These are phyloP conservation scores for Globisporangium cylindrosporum DNA, from an alignment of 352 stramenopile species.

Conservation along the genomic window DNA sequence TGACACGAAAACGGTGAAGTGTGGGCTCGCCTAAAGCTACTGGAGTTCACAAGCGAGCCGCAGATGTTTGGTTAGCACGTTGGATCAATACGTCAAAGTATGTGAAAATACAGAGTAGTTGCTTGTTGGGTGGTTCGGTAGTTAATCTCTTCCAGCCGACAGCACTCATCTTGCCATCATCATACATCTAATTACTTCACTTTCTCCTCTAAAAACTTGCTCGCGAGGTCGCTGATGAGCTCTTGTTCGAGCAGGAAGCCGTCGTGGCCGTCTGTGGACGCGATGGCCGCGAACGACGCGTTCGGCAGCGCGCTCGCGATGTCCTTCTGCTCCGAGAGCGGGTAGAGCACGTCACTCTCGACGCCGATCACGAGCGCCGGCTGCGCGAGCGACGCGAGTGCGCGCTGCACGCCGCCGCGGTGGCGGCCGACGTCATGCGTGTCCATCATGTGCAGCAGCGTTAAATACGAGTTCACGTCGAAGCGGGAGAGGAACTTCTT, in stretches of 20 bases:
- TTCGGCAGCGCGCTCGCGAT: slow-evolving; percentile 82
- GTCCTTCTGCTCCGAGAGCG: slow-evolving; percentile 89
- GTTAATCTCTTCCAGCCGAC: slow-evolving; percentile 1
- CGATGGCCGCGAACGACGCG: slow-evolving; percentile 85
- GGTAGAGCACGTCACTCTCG: slow-evolving; percentile 95
- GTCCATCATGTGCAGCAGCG: slow-evolving; percentile 96
- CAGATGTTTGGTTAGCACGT: too few relatives aligned
- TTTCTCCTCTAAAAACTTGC: slow-evolving; percentile 50
- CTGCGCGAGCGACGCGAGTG: slow-evolving; percentile 51
- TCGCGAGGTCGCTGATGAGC: slow-evolving; percentile 74
- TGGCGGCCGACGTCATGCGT: slow-evolving; percentile 91
- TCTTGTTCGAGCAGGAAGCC: slow-evolving; percentile 96
- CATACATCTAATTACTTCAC: slow-evolving; percentile 12
- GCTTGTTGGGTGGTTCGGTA: not conserved
- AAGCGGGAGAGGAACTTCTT: slow-evolving; percentile 95
- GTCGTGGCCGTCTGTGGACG: slow-evolving; percentile 93
- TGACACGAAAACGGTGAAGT: too few relatives aligned
- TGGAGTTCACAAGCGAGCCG: too few relatives aligned
- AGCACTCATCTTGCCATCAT: not conserved
- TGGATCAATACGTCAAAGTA: not conserved
- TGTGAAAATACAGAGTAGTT: not conserved
- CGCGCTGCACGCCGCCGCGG: slow-evolving; percentile 73
- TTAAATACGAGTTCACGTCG: slow-evolving; percentile 95
- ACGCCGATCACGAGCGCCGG: slow-evolving; percentile 93
- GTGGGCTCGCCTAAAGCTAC: too few relatives aligned